phyloP scores from a whole-genome alignment of 2,329 filamentous ascomycete genomes.

The Amauroascus niger region DNA sequence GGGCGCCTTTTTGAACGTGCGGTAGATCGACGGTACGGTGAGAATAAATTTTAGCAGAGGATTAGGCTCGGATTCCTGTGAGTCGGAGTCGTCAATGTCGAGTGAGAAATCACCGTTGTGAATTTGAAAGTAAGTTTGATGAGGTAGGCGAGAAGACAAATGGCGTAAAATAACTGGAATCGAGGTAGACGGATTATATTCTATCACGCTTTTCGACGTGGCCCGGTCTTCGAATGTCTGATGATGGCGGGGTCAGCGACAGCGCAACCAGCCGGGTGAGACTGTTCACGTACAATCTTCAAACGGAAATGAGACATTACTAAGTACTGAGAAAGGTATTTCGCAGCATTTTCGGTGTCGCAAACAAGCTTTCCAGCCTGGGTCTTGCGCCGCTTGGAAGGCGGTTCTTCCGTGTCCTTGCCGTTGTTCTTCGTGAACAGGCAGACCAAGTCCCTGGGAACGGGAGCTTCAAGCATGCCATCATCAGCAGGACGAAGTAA shows the following conservation, averaged over 20 bases:
- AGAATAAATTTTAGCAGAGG: not conserved
- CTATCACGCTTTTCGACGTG: not conserved
- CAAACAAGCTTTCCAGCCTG: not conserved
- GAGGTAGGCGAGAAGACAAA: not conserved
- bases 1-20: constrained; percentile 17
- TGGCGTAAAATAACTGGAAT: not conserved
- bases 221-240: constrained; percentile 14
- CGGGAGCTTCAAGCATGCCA: not conserved
- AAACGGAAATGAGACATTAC: constrained; percentile 26
- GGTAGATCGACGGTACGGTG: constrained; percentile 17
- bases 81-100: not conserved
- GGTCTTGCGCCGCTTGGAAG: constrained; percentile 1
- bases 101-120: not conserved
- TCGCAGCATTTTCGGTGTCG: not conserved
- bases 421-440: not conserved
- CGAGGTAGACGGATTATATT: not conserved
- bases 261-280: not conserved
- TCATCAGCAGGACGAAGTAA: not conserved
- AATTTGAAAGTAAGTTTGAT: not conserved
- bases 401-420: not conserved
- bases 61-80: not conserved
- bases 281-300: constrained; percentile 24
- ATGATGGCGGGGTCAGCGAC: constrained; percentile 17
- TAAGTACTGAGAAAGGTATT: constrained; percentile 22
- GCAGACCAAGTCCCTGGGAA: not conserved